These are phyloP conservation scores for Fusarium oxysporum DNA, from an alignment of 2,329 filamentous ascomycete species.

Conservation along the genomic window DNA sequence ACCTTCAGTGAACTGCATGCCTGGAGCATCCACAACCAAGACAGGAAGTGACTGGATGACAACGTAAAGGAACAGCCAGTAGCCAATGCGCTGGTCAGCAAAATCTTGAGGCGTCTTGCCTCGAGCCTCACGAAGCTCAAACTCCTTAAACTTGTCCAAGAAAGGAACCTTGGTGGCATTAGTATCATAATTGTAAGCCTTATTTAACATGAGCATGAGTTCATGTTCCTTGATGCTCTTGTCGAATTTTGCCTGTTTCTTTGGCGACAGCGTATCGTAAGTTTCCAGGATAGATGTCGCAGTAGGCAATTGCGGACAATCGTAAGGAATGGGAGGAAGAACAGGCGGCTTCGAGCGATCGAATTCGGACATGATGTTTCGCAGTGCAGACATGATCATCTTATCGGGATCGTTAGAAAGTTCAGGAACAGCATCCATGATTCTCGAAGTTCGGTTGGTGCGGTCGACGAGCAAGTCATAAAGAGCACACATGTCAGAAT, in stretches of 20 bases:
- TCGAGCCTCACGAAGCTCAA: constrained; percentile 75
- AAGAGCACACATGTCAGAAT: constrained; percentile 84
- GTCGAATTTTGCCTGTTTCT: constrained; percentile 79
- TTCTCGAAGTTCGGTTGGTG: constrained; percentile 79
- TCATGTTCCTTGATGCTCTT: constrained; percentile 83
- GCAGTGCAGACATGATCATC: constrained; percentile 75
- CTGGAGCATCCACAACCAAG: constrained; percentile 80
- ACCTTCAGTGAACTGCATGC: constrained; percentile 73
- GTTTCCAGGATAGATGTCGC: constrained; percentile 74
- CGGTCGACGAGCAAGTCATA: constrained; percentile 93
- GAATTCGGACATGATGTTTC: constrained; percentile 86
- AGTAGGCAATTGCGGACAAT: constrained; percentile 81
- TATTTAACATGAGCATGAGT: constrained; percentile 79
- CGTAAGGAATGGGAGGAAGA: constrained; percentile 90
- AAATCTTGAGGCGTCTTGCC: constrained; percentile 75
- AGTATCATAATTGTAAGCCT: constrained; percentile 83
- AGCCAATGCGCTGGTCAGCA: constrained; percentile 76
- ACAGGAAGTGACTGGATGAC: constrained; percentile 82
- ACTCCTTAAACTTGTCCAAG: constrained; percentile 75
- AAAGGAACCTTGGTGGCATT: constrained; percentile 70
- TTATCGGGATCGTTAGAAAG: constrained; percentile 68
- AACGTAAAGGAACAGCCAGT: constrained; percentile 85
- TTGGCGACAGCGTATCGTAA: constrained; percentile 72
- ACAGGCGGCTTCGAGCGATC: constrained; percentile 91
- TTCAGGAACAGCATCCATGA: constrained; percentile 73